phyloP scores from a whole-genome alignment of 1,284 basidiomycete species.

The Jaminaea rosea region DNA sequence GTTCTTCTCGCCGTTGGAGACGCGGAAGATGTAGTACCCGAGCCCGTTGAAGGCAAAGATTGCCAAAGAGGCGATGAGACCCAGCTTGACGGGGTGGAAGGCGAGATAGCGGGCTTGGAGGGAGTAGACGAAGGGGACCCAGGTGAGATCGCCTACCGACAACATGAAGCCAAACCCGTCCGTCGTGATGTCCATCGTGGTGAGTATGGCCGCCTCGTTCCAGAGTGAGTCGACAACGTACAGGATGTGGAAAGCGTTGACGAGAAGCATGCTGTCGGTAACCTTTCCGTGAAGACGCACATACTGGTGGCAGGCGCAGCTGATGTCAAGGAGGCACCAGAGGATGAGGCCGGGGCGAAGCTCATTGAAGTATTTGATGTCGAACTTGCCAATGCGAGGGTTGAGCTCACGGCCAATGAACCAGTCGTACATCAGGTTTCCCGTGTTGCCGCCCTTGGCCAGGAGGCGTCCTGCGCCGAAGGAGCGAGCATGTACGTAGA shows the following conservation, averaged over 20 bases:
- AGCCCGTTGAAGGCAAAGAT: constrained; percentile 63
- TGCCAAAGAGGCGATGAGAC: constrained; percentile 56
- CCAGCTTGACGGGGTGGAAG: constrained; percentile 73
- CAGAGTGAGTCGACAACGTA: constrained; percentile 80
- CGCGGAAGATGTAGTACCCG: constrained; percentile 88
- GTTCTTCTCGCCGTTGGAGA: constrained; percentile 86
- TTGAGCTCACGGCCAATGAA: constrained; percentile 94
- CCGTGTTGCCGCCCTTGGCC: constrained; percentile 83
- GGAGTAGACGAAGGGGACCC: constrained; percentile 91
- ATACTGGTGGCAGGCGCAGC: constrained; percentile 84
- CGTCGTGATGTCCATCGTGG: constrained; percentile 94
- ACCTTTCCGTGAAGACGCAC: constrained; percentile 61
- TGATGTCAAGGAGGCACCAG: constrained; percentile 84
- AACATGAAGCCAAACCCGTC: constrained; percentile 99
- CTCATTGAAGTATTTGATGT: constrained; percentile 85
- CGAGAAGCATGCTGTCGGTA: constrained; percentile 86
- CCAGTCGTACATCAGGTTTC: constrained; percentile 84
- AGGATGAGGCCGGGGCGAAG: constrained; percentile 83
- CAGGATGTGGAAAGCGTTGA: constrained; percentile 73
- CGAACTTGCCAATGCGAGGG: constrained; percentile 73
- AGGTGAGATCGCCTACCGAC: constrained; percentile 79
- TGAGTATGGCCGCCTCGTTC: constrained; percentile 78
- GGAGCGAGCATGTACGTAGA: constrained; percentile 65
- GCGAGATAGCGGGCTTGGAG: constrained; percentile 90
- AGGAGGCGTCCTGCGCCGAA: constrained; percentile 61